Evolutionary conservation across 139 green algal genomes (phyloP), one percentile per base, ranked within the genome.

Genomic region (Micractinium sp.): DNA sequence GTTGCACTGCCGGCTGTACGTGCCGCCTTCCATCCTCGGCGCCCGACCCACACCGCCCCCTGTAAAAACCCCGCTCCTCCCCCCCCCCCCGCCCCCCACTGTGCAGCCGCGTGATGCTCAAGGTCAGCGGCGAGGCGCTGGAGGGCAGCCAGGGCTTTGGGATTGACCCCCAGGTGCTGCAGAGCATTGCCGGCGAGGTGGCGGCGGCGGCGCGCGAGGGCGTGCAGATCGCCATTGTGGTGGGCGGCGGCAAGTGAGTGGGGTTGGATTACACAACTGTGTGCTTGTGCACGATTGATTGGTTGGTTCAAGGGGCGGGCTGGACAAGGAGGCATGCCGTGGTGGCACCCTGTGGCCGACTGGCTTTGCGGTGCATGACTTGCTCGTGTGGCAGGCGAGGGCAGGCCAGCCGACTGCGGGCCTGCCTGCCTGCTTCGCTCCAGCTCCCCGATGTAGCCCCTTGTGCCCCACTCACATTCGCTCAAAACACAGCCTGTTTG

Each of bases 111-210:
- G 95, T 98, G 76, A 93, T 98, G 92, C 94, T 98, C 20, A 98
- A 99, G 88, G 90, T 99, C 71, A 98, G 94, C 87, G 98, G 98
- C 13, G 98, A 99, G 90, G 98, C 98, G 35, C 92, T 99, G 73
- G 91, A 96, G 85, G 98, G 98, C 81, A 89, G 90, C 20, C 87
- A 93, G 74, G 66, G 93, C 35, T 96, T 96, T 93, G 98, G 98
- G 33, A 95, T 99, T 18, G 97, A 99, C 91, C 94, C 96, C 2
- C 47, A 86, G 38, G 95, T 99, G 25, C 92, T 99, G 35, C 82
- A 95, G 33, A 80, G 88, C 18, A 93, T 99, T 0, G 97, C 98
- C 22, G 88, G 92, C 25, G 97, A 99, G 91, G 95, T 99, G 61
- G 93, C 93, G 18, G 89, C 92, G 75, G 95, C 94, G 31, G 86